Percentiles rank a stretch among this genome's conserved stretches.
Conservation (phyloP, 768 basidiomycete species). For the Guyanaporus albipodus region DNA sequence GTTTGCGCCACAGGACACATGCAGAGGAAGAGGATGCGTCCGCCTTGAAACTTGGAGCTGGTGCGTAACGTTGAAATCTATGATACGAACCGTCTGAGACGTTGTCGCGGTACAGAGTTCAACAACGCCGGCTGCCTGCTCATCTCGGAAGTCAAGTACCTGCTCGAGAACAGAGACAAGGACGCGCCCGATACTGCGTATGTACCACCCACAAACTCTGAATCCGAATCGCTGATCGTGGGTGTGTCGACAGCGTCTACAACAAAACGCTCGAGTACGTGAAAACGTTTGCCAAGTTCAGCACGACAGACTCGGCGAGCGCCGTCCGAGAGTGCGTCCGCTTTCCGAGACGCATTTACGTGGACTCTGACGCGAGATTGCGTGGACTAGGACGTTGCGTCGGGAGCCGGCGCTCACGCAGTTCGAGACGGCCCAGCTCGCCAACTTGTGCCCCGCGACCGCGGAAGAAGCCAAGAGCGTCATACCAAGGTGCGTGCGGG, state of each 20-base stretch:
- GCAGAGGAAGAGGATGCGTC: constrained; percentile 85
- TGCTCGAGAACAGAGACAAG: constrained; percentile 83
- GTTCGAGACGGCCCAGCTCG: constrained; percentile 91
- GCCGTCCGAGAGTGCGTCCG: constrained; percentile 85
- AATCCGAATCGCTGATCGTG: no score
- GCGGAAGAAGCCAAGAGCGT: constrained; percentile 91
- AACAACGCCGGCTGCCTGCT: constrained; percentile 88
- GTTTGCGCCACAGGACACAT: constrained; percentile 60
- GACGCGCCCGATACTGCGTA: constrained; percentile 86
- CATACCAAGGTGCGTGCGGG: constrained; percentile 77
- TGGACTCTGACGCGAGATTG: background rate
- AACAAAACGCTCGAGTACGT: constrained; percentile 93
- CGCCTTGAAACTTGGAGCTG: constrained; percentile 75
- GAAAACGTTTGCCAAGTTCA: constrained; percentile 87
- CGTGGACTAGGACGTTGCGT: constrained; percentile 56
- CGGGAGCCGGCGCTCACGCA: constrained; percentile 78
- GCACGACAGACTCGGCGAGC: constrained; percentile 76
- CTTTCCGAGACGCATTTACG: no score
- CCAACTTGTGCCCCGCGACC: constrained; percentile 83
- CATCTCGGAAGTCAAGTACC: constrained; percentile 89
- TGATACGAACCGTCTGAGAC: background rate
- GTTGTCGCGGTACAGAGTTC: constrained; percentile 53
- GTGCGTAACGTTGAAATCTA: constrained; percentile 30
- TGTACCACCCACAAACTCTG: constrained; percentile 17
- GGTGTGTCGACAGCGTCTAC: constrained; percentile 76